Conservation (phyloP, 352 stramenopile species). For the Globisporangium echinulatum region DNA sequence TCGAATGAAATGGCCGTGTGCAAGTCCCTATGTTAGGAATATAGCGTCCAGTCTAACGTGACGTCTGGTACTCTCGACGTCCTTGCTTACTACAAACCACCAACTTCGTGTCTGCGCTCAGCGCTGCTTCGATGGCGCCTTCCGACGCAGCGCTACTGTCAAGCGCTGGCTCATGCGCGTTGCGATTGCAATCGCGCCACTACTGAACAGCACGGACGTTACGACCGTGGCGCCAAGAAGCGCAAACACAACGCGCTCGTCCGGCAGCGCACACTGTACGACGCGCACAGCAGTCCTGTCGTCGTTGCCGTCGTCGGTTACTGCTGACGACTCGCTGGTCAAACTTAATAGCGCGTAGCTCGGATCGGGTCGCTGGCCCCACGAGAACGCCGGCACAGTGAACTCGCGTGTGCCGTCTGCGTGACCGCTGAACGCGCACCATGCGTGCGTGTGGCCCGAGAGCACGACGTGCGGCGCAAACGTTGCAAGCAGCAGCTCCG, state of each 20-base stretch:
- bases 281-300: not conserved
- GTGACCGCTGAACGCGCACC: slow-evolving; percentile 42
- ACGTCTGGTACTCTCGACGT: not conserved
- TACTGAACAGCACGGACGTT: not conserved
- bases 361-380: slow-evolving; percentile 70
- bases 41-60: no score
- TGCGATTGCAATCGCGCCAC: not conserved
- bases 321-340: not conserved
- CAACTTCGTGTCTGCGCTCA: not conserved
- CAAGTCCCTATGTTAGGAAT: no score
- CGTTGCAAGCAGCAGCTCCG: slow-evolving; percentile 37
- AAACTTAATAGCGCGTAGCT: slow-evolving; percentile 60
- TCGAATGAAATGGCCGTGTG: no score
- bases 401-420: slow-evolving; percentile 30
- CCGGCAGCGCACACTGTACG: not conserved
- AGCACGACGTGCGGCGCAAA: slow-evolving; percentile 48
- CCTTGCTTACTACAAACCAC: not conserved
- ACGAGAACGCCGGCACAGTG: slow-evolving; percentile 71
- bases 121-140: slow-evolving; percentile 1
- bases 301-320: not conserved
- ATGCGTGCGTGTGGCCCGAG: slow-evolving; percentile 72
- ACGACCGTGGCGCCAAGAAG: not conserved
- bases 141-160: not conserved
- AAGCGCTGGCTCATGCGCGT: no score
- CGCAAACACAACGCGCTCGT: not conserved